A percentile compares a stretch with the other conserved stretches of the same genome.
phyloP scores from a whole-genome alignment of 306 rosid species.

The Acacia crassicarpa region DNA sequence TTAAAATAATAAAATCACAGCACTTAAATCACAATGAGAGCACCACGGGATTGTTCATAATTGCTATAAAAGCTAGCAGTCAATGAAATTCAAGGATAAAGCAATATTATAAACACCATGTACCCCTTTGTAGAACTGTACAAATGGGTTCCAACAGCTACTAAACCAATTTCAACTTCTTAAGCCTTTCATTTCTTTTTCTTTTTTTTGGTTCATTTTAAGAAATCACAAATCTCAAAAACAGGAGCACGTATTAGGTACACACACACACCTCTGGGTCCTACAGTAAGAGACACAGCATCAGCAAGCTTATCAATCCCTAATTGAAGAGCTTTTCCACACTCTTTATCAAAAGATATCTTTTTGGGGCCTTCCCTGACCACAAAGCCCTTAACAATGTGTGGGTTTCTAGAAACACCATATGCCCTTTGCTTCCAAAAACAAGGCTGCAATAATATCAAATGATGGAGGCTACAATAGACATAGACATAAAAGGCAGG shows the following conservation, averaged over 20 bases:
- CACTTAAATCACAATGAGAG: neutral
- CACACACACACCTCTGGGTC: slow-evolving; percentile 82
- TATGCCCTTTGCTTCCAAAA: slow-evolving; percentile 34
- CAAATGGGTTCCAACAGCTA: neutral
- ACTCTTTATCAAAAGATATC: slow-evolving; percentile 69
- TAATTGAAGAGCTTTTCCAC: slow-evolving; percentile 60
- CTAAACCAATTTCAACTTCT: neutral
- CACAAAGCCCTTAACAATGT: slow-evolving; percentile 27
- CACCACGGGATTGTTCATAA: neutral
- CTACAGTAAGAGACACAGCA: slow-evolving; percentile 92
- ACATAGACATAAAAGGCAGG: neutral
- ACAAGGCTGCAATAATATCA: slow-evolving; percentile 40
- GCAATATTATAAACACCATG: neutral
- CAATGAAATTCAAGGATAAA: neutral
- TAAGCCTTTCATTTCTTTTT: neutral
- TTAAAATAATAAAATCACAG: neutral
- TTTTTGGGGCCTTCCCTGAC: slow-evolving; percentile 74
- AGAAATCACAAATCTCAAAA: neutral
- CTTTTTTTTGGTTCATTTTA: neutral
- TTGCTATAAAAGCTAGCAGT: neutral
- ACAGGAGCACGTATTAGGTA: neutral
- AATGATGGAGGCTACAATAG: neutral
- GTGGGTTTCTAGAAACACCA: slow-evolving; percentile 43
- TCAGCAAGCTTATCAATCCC: slow-evolving; percentile 96
- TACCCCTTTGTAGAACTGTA: neutral